These are phyloP conservation scores for Medicago truncatula DNA, from an alignment of 306 rosid genomes.

Conservation along the genomic window DNA sequence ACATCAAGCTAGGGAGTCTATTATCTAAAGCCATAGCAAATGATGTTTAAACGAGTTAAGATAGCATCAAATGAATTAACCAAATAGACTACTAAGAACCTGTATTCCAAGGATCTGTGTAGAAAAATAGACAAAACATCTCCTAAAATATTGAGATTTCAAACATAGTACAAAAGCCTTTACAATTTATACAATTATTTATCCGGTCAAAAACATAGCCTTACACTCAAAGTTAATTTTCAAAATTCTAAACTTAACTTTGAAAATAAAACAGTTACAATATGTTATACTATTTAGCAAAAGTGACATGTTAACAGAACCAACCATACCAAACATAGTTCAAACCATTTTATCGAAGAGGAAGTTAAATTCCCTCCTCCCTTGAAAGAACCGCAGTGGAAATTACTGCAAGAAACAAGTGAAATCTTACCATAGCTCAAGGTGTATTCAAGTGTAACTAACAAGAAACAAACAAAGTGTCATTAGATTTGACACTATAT, in stretches of 20 bases:
- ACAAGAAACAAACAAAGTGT: too few species aligned
- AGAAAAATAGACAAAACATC: not conserved
- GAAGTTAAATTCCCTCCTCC: not conserved
- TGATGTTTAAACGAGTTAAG: not conserved
- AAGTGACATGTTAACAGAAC: not conserved
- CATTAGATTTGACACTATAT: too few species aligned
- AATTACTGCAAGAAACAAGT: too few species aligned
- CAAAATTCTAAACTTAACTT: not conserved
- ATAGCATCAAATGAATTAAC: not conserved
- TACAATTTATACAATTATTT: not conserved
- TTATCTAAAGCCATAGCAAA: not conserved
- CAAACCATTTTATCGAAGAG: not conserved
- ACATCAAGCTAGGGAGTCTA: not conserved
- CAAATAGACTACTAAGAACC: not conserved
- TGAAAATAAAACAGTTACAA: too few species aligned
- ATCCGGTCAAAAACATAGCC: not conserved
- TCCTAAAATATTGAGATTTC: not conserved
- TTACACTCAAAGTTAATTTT: not conserved
- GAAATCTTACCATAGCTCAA: too few species aligned
- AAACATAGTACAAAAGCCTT: not conserved
- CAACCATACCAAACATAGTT: not conserved
- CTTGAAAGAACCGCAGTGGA: too few species aligned
- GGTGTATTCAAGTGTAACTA: too few species aligned
- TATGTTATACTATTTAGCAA: not conserved
- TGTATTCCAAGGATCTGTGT: not conserved